phyloP scores from a whole-genome alignment of 257 asterid genomes.

The Rubia yunnanensis region DNA sequence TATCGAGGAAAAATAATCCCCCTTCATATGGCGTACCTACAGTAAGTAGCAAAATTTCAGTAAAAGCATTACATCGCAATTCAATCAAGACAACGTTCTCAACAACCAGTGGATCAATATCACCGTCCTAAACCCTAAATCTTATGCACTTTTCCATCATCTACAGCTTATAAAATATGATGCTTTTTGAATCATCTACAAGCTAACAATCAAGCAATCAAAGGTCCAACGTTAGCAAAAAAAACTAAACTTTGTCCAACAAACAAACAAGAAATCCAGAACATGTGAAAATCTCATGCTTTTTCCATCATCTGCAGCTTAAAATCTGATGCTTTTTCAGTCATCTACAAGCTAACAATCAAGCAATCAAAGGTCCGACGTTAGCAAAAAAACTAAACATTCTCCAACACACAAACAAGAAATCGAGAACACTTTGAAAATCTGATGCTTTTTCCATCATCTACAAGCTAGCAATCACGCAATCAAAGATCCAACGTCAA shows the following conservation, averaged over 20 bases:
- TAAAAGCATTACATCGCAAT: neutral
- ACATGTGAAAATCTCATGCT: too few relatives aligned
- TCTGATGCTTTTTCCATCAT: too few relatives aligned
- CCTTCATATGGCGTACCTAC: constrained; percentile 94
- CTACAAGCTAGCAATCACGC: too few relatives aligned
- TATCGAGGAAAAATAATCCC: constrained; percentile 82
- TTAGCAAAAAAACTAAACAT: neutral
- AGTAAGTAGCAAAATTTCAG: constrained; percentile 15
- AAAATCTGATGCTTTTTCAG: neutral
- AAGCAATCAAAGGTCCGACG: neutral
- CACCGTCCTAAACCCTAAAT: neutral
- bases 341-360: neutral
- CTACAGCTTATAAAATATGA: too few relatives aligned
- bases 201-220: too few relatives aligned
- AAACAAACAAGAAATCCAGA: neutral
- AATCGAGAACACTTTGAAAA: too few relatives aligned
- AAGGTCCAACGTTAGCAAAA: neutral
- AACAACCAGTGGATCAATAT: neutral
- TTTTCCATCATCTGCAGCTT: too few relatives aligned
- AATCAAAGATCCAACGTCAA: too few relatives aligned
- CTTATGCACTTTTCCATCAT: neutral
- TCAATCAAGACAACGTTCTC: neutral
- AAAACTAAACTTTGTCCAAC: neutral
- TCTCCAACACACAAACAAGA: neutral
- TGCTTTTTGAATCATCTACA: too few relatives aligned